Evolutionary conservation across 371 early-diverging fungal species (phyloP), one percentile per base, ranked within the genome.

Genomic region (Actinomortierella ambigua): DNA sequence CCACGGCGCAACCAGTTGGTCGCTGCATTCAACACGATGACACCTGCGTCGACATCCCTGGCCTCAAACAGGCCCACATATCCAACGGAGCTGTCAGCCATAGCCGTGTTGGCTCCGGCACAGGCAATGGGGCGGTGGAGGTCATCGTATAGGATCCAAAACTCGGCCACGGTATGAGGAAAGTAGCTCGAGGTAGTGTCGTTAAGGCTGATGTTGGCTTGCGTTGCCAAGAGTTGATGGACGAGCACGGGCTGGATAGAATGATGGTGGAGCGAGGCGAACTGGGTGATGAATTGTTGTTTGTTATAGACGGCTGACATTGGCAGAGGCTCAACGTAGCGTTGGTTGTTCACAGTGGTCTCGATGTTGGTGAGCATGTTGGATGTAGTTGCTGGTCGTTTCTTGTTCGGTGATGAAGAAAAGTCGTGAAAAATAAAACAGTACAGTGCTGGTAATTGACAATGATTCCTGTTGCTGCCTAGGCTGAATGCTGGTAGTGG

Each of bases 31-130:
- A 73, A 61, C 27, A 73, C 68, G 1, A 47, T 34, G 3, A 40
- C 51, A 3, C 75, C 75, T 2, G 75, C 75, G 20, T 58, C 29
- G 48, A 59, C 64, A 7, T 52, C 59, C 48, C 61, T 67, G 48
- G 75, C 75, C 53, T 73, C 75, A 57, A 73, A 73, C 17, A 73
- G 64, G 2, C 75, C 68, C 17, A 73, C 64, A 14, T 73, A 73
- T 11, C 75, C 75, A 3, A 67, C 61, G 11, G 75, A 63, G 8
- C 5, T n/a, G 23, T 73, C 61, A 1, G 75, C 63, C 42, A 73
- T 67, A 52, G 60, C 75, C 1, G 75, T 73, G 23, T 73, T 73
- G 34, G 75, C 75, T 1, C 50, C 75, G 1, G 58, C 67, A 44
- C 75, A 73, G 5, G 75, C 75, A 23, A 73, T 17, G 7, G 75